Percentiles rank a stretch among this genome's conserved stretches.
phyloP scores from a whole-genome alignment of 768 basidiomycete species.

The Calocera viscosa region DNA sequence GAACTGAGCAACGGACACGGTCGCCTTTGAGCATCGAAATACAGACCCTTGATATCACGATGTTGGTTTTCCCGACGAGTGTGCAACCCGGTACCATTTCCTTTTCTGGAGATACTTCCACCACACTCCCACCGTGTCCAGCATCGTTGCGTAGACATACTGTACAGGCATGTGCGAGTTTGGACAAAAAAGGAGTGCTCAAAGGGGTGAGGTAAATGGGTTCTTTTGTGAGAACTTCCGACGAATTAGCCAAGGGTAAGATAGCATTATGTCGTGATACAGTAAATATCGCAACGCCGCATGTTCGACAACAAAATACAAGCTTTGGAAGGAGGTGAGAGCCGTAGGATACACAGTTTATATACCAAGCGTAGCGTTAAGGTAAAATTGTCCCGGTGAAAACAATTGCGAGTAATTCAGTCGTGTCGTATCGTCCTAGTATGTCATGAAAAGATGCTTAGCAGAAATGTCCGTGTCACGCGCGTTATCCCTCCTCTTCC shows the following conservation, averaged over 20 bases:
- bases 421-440: not conserved
- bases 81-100: too few relatives aligned
- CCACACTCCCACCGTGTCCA: too few relatives aligned
- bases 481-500: not conserved
- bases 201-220: too few relatives aligned
- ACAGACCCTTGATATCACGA: too few relatives aligned
- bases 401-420: not conserved
- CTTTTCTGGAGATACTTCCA: too few relatives aligned
- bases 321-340: not conserved
- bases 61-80: too few relatives aligned
- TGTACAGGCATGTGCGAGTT: too few relatives aligned
- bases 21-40: too few relatives aligned
- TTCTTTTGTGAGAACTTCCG: not conserved
- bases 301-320: not conserved
- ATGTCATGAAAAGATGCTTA: not conserved
- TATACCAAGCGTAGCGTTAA: not conserved
- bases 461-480: slow-evolving; percentile 3
- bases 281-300: not conserved
- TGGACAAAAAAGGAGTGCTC: too few relatives aligned
- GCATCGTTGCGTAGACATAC: too few relatives aligned
- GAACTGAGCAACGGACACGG: too few relatives aligned
- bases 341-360: not conserved
- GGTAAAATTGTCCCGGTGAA: not conserved
- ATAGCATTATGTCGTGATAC: not conserved
- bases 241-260: not conserved